These are phyloP conservation scores for Lecanicillium sp. DNA, from an alignment of 2,329 filamentous ascomycete species.

Conservation along the genomic window DNA sequence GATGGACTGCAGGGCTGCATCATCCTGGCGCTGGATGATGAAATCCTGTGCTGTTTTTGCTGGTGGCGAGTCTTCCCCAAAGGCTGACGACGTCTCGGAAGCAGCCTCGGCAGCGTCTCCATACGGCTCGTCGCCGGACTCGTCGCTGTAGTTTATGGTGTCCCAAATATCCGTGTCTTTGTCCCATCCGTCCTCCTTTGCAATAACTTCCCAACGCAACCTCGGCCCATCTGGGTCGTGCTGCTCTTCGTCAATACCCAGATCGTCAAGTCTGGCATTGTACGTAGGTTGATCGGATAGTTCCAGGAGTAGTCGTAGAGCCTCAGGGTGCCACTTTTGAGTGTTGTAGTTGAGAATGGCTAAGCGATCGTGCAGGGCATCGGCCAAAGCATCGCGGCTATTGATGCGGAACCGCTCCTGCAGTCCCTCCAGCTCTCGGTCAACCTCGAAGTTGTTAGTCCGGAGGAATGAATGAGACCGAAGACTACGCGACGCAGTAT, in stretches of 20 bases:
- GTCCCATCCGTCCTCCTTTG: conserved; percentile 66
- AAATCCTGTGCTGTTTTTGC: conserved; percentile 22
- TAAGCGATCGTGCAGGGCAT: conserved; percentile 55
- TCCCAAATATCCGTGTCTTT: conserved; percentile 63
- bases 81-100: conserved; percentile 24
- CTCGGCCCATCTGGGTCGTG: conserved; percentile 34
- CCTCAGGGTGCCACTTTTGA: conserved; percentile 67
- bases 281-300: conserved; percentile 74
- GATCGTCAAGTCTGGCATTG: conserved; percentile 56
- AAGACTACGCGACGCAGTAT: conserved; percentile 42
- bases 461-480: conserved; percentile 51
- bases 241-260: conserved; percentile 42
- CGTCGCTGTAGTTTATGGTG: conserved; percentile 59
- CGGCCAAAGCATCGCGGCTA: conserved; percentile 70
- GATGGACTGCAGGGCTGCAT: conserved; percentile 21
- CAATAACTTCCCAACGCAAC: conserved; percentile 73
- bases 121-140: conserved; percentile 46
- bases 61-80: conserved; percentile 21
- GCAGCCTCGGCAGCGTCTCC: conserved; percentile 28
- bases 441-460: conserved; percentile 70
- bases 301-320: conserved; percentile 69
- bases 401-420: conserved; percentile 82
- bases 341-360: conserved; percentile 46
- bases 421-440: conserved; percentile 58
- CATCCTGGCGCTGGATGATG: conserved; percentile 26